These are phyloP conservation scores for Uncinocarpus reesii DNA, from an alignment of 2,329 filamentous ascomycete genomes.

Conservation along the genomic window DNA sequence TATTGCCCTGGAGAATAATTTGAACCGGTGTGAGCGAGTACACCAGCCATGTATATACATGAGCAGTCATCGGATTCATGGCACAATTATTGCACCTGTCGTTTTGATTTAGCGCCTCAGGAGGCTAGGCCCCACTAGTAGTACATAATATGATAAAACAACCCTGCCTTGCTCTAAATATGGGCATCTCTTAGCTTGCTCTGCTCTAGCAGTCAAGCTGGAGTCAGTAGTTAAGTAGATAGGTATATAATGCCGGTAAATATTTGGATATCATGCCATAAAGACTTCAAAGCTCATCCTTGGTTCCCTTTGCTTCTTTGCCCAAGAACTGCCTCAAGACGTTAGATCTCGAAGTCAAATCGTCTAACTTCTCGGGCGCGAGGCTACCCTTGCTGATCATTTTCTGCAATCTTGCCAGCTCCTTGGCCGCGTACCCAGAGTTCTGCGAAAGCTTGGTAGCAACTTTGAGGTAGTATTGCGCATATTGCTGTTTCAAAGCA, in stretches of 20 bases:
- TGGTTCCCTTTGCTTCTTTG: conserved; percentile 47
- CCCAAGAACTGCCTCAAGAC: conserved; percentile 68
- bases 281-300: conserved; percentile 58
- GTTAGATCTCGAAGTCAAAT: conserved; percentile 77
- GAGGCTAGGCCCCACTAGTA: too few relatives aligned
- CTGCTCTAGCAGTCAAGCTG: not conserved
- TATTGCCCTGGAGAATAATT: too few relatives aligned
- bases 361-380: conserved; percentile 75
- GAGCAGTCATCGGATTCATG: too few relatives aligned
- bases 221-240: not conserved
- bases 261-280: not conserved
- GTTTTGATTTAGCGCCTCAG: too few relatives aligned
- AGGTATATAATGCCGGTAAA: not conserved
- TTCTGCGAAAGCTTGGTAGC: conserved; percentile 74
- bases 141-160: not conserved
- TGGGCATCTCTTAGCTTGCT: not conserved
- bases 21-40: too few relatives aligned
- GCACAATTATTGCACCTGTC: too few relatives aligned
- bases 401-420: conserved; percentile 66
- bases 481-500: conserved; percentile 65
- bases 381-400: conserved; percentile 80
- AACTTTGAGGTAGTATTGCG: conserved; percentile 87
- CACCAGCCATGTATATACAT: too few relatives aligned
- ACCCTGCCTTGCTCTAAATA: not conserved
- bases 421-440: conserved; percentile 71